Conservation (phyloP, 192 early-diverging fungal genomes). For the Chytriomyces confervae region DNA sequence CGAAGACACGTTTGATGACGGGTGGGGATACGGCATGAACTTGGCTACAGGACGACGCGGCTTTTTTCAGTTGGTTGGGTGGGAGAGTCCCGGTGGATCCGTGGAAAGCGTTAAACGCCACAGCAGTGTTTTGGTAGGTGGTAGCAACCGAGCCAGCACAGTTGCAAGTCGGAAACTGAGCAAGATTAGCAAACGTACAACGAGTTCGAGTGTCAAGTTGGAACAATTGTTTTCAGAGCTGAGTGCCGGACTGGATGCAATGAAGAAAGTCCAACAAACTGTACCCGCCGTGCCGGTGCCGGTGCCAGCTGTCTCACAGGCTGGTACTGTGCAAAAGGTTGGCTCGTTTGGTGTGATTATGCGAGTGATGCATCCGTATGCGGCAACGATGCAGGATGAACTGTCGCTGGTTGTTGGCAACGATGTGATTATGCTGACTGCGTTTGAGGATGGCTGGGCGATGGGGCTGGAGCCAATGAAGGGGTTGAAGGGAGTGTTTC, state of each 20-base stretch:
- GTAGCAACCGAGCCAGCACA: too few species aligned
- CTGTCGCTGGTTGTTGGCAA: constrained; percentile 35
- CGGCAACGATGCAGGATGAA: constrained; percentile 41
- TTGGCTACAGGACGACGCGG: constrained; percentile 26
- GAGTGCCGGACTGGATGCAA: too few species aligned
- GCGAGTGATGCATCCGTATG: constrained; percentile 39
- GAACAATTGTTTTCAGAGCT: too few species aligned
- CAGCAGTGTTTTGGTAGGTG: too few species aligned
- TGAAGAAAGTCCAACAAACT: too few species aligned
- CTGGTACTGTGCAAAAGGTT: too few species aligned
- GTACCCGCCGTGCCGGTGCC: too few species aligned
- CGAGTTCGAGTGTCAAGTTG: too few species aligned
- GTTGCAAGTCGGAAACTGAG: too few species aligned
- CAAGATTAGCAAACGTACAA: too few species aligned
- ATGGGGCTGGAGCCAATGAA: constrained; percentile 24
- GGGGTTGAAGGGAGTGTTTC: constrained; percentile 39
- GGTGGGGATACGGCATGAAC: constrained; percentile 36
- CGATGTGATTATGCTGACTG: constrained; percentile 33
- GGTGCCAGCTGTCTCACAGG: too few species aligned
- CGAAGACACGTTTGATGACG: constrained; percentile 44
- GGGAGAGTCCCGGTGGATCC: background rate
- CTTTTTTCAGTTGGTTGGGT: constrained; percentile 36
- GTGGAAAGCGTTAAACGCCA: background rate
- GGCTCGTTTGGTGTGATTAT: background rate
- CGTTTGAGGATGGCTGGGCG: constrained; percentile 53